These are phyloP conservation scores for Neofusicoccum ribis DNA, from an alignment of 2,329 filamentous ascomycete genomes.

Conservation along the genomic window DNA sequence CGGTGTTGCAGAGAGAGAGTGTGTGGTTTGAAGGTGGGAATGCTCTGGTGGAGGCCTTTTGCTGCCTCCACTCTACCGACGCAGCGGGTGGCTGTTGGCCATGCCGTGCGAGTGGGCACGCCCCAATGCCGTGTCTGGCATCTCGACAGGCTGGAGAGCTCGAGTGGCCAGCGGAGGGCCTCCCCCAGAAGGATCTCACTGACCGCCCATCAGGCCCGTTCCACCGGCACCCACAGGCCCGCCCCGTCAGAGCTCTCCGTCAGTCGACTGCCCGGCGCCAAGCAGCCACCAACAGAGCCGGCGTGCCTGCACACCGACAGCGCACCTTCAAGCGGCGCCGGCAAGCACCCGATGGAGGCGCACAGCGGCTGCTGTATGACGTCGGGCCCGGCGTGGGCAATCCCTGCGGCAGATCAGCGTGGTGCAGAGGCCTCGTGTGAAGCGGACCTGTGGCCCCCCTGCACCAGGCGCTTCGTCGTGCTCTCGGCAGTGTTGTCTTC, in stretches of 20 bases:
- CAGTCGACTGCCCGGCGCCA: neutral
- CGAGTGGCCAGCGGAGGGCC: neutral
- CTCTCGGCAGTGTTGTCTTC: neutral
- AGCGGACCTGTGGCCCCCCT: neutral
- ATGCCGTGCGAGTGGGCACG: too few species aligned
- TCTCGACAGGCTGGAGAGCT: neutral
- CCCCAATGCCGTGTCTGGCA: neutral
- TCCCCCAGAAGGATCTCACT: neutral
- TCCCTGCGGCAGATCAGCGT: slow-evolving; percentile 14
- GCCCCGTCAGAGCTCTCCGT: neutral
- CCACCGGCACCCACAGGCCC: neutral
- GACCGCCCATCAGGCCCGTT: neutral
- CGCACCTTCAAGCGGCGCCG: neutral
- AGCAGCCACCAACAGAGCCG: neutral
- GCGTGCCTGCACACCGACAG: neutral
- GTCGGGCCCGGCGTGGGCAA: neutral
- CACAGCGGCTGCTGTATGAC: neutral
- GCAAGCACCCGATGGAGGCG: neutral
- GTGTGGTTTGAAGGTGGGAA: too few species aligned
- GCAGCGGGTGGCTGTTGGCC: too few species aligned
- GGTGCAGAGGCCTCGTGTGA: neutral
- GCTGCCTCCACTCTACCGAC: too few species aligned
- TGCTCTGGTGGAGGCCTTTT: too few species aligned
- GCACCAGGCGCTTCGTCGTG: neutral
- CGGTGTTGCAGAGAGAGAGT: neutral